Evolutionary conservation across 1,284 basidiomycete species (phyloP).

Genomic region (Singerocomus rubriflavus): DNA sequence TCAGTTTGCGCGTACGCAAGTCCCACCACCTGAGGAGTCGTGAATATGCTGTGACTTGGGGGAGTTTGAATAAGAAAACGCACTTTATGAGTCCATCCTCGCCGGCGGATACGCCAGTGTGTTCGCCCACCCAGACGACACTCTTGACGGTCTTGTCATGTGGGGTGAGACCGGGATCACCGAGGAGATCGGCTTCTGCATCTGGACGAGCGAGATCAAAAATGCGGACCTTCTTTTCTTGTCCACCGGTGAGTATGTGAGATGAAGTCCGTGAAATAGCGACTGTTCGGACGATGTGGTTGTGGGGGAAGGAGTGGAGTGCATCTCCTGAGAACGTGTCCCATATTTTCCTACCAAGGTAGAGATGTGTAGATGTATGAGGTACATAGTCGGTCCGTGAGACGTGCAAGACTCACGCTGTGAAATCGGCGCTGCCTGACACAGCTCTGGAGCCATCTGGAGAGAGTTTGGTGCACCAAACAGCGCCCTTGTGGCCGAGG

Average conservation of each 20-base stretch:
- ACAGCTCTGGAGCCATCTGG: constrained; percentile 82
- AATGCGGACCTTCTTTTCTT: constrained; percentile 96
- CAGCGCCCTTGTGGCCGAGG: constrained; percentile 97
- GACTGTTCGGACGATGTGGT: constrained; percentile 96
- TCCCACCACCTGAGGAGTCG: constrained; percentile 86
- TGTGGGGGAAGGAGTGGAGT: constrained; percentile 93
- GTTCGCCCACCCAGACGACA: constrained; percentile 88
- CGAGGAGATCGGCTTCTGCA: constrained; percentile 80
- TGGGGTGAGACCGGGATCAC: constrained; percentile 54
- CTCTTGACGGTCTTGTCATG: constrained; percentile 92
- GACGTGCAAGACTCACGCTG: constrained; percentile 66
- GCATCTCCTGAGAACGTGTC: constrained; percentile 88
- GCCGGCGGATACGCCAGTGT: constrained; percentile 84
- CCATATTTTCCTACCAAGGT: constrained; percentile 83
- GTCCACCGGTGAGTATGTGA: constrained; percentile 86
- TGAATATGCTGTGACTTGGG: constrained; percentile 10
- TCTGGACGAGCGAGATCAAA: constrained; percentile 88
- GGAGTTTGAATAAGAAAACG: constrained; percentile 27
- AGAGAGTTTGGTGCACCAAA: constrained; percentile 97
- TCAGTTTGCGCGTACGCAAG: constrained; percentile 71
- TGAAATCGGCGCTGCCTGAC: constrained; percentile 96
- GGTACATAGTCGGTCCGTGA: constrained; percentile 4
- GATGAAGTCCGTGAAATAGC: constrained; percentile 71
- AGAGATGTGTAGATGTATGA: constrained; percentile 6
- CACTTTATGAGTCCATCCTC: constrained; percentile 92